Conservation (phyloP, 306 rosid genomes). For the Benincasa hispida region DNA sequence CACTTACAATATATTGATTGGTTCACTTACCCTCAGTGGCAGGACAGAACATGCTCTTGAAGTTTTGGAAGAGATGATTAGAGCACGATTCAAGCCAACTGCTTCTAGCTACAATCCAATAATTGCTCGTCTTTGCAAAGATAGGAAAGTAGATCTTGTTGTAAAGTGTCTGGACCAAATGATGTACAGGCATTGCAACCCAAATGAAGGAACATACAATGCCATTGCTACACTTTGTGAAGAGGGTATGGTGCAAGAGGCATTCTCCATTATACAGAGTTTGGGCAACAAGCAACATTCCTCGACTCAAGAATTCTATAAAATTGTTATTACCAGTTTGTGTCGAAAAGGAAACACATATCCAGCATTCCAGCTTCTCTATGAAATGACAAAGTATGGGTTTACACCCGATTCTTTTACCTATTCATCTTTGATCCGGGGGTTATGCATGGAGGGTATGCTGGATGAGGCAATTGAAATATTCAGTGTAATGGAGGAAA, state of each 20-base stretch:
- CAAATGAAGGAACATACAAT: conserved; percentile 68
- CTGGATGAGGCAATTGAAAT: conserved; percentile 68
- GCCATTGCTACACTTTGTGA: conserved; percentile 72
- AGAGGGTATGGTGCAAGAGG: conserved; percentile 53
- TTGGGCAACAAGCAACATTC: conserved; percentile 38
- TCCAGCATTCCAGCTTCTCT: conserved; percentile 70
- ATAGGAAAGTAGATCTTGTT: conserved; percentile 54
- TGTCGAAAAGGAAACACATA: conserved; percentile 84
- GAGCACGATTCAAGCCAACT: conserved; percentile 43
- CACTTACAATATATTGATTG: conserved; percentile 69
- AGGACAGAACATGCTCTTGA: conserved; percentile 62
- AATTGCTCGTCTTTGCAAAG: conserved; percentile 50
- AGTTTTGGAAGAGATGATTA: conserved; percentile 67
- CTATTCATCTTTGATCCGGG: conserved; percentile 75
- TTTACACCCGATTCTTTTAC: conserved; percentile 72
- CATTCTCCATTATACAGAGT: conserved; percentile 56
- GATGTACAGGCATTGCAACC: conserved; percentile 39
- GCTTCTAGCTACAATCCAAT: conserved; percentile 87
- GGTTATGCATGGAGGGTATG: conserved; percentile 86
- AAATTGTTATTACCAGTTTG: conserved; percentile 44
- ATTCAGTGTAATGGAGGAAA: conserved; percentile 62
- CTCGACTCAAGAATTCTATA: conserved; percentile 47
- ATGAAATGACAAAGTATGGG: conserved; percentile 69
- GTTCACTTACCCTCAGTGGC: conserved; percentile 65
- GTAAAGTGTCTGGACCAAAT: conserved; percentile 60